phyloP scores from a whole-genome alignment of 768 basidiomycete species.

The Pleurotus pulmonarius region DNA sequence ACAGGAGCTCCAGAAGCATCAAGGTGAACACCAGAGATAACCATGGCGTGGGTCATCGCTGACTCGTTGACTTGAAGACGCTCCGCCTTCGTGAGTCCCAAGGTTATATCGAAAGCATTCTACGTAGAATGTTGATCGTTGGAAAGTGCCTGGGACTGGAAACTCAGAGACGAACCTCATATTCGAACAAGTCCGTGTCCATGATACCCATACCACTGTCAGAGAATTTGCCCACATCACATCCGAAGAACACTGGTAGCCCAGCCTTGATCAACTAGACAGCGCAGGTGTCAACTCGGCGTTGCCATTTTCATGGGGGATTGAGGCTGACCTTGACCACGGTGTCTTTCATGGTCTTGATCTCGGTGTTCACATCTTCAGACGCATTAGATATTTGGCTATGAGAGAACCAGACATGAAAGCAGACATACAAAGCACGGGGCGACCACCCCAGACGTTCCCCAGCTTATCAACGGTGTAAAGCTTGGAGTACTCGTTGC shows the following conservation, averaged over 20 bases:
- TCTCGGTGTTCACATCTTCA: conserved; percentile 86
- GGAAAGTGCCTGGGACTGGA: not conserved
- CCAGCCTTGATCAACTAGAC: conserved; percentile 75
- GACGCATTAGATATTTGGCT: not conserved
- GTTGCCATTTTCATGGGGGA: not conserved
- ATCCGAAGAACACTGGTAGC: conserved; percentile 92
- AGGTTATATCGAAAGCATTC: conserved; percentile 79
- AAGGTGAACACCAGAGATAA: conserved; percentile 89
- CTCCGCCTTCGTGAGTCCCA: conserved; percentile 82
- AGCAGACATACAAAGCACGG: conserved; percentile 67
- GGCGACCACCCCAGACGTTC: conserved; percentile 85
- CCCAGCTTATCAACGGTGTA: conserved; percentile 93
- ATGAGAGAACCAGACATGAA: conserved; percentile 8
- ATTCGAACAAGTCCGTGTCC: conserved; percentile 81
- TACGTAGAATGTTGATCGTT: conserved; percentile 20
- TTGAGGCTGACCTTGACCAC: conserved; percentile 58
- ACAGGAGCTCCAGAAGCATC: conserved; percentile 72
- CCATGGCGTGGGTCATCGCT: conserved; percentile 95
- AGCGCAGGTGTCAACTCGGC: not conserved
- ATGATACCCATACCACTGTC: conserved; percentile 72
- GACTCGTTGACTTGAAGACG: conserved; percentile 81
- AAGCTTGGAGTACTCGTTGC: conserved; percentile 76
- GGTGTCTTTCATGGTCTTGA: conserved; percentile 74
- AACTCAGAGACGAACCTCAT: conserved; percentile 47
- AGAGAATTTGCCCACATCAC: conserved; percentile 89